phyloP scores from a whole-genome alignment of 495 filamentous ascomycete species.

The Jackrogersella minutella region DNA sequence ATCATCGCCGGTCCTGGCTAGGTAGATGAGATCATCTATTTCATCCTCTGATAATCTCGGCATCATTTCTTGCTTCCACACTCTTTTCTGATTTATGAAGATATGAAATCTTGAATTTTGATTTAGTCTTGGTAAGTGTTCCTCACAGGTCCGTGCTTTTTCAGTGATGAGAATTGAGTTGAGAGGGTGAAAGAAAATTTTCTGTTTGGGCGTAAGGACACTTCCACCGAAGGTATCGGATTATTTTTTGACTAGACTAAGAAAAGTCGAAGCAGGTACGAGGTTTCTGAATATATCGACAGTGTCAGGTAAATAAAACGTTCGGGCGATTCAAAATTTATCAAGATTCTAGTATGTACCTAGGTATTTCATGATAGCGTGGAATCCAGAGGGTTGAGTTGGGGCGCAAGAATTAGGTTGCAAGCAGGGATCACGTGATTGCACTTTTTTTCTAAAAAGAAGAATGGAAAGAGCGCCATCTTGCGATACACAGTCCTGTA shows the following conservation, averaged over 20 bases:
- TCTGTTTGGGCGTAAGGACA: neutral
- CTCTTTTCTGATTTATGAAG: neutral
- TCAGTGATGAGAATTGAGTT: neutral
- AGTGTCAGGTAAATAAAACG: neutral
- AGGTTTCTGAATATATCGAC: neutral
- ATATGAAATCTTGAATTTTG: neutral
- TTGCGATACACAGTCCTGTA: too few relatives aligned
- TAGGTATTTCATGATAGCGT: neutral
- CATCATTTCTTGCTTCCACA: slow-evolving; percentile 46
- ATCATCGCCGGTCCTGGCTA: slow-evolving; percentile 77
- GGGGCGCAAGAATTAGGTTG: neutral
- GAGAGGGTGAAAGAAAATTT: slow-evolving; percentile 9
- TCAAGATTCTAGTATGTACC: neutral
- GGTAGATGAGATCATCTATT: slow-evolving; percentile 88
- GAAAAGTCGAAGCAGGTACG: too few relatives aligned
- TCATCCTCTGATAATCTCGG: slow-evolving; percentile 72
- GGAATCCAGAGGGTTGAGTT: neutral
- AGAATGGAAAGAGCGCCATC: neutral
- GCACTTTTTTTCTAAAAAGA: neutral
- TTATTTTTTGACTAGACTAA: too few relatives aligned
- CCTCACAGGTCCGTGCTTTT: slow-evolving; percentile 8
- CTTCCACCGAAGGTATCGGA: neutral
- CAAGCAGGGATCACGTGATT: neutral
- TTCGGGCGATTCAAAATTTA: neutral
- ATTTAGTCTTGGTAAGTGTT: neutral